A percentile compares a stretch with the other conserved stretches of the same genome.
Conservation (phyloP, 116 monocot genomes). For the Thalassia testudinum region DNA sequence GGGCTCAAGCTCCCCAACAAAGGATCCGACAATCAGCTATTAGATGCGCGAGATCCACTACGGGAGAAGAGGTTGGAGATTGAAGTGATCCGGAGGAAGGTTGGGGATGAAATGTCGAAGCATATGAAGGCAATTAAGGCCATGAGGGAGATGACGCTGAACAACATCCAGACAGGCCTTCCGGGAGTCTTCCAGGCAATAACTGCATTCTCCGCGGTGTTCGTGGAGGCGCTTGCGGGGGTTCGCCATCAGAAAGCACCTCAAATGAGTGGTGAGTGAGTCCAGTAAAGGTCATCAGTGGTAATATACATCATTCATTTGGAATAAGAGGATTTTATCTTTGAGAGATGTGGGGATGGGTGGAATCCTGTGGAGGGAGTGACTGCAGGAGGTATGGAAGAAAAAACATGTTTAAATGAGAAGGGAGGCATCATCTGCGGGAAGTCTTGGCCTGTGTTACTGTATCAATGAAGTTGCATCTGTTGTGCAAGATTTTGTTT, state of each 20-base stretch:
- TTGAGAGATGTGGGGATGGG: too few species aligned
- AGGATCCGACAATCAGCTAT: slow-evolving; percentile 29
- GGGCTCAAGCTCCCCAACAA: slow-evolving; percentile 48
- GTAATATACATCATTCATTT: too few species aligned
- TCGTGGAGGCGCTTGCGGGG: slow-evolving; percentile 46
- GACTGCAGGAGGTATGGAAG: too few species aligned
- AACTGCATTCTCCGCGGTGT: slow-evolving; percentile 63
- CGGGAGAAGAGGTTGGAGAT: slow-evolving; percentile 62
- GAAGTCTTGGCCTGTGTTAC: too few species aligned
- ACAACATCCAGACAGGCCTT: slow-evolving; percentile 71
- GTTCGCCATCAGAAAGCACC: slow-evolving; percentile 22
- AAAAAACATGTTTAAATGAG: too few species aligned
- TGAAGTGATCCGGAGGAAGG: slow-evolving; percentile 45
- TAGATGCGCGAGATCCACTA: slow-evolving; percentile 53
- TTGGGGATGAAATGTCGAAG: slow-evolving; percentile 71
- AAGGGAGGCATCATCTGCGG: too few species aligned
- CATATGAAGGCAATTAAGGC: slow-evolving; percentile 61
- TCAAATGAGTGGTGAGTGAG: too few species aligned
- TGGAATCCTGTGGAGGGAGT: too few species aligned
- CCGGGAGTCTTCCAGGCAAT: slow-evolving; percentile 93
- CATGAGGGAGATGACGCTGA: slow-evolving; percentile 68
- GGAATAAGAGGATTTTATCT: too few species aligned
- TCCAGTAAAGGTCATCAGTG: too few species aligned
- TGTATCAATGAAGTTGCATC: too few species aligned
- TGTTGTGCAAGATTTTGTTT: too few species aligned